Base-by-base conservation (phyloP, 164 flowering plant genomes). In the Nymphaea thermarum region DNA sequence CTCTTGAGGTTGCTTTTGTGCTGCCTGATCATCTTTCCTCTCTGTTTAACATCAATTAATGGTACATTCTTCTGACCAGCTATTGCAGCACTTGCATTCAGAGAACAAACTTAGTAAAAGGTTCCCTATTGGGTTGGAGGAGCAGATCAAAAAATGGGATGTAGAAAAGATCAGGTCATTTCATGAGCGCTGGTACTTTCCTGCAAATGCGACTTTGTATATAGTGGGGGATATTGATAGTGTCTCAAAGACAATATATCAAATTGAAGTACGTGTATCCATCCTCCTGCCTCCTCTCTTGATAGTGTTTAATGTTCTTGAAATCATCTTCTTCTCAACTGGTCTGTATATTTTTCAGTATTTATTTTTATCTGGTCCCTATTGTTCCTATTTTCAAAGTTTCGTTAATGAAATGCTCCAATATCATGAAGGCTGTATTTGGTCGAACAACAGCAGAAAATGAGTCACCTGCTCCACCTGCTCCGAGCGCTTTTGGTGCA, bases 171-270 rank as follows among this genome's bases (percentile, higher is more conserved):
- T 95, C 65, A 86, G 87, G 78, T 90, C 83, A 71, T 95, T 95
- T 72, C 99, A 95, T 75, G 99, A 95, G 71, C 90, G 99, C 41
- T 95, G 99, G 99, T 95, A 95, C 77, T 92, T 92, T 77, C 99
- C 99, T 59, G 97, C 89, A 78, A 95, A 95, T 82, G 94, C 98
- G 51, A 92, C 99, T 66, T 81, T 95, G 65, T 95, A 89, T 73
- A 90, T 95, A 72, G 99, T 95, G 69, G 99, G 99, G 64, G 97
- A 95, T 76, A 83, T 95, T 64, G 87, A 85, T 73, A 83, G 90
- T 74, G 81, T 95, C 65, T 53, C 96, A 66, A 87, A 84, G 81
- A 84, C 84, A 44, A 78, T 85, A 62, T 71, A 82, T 76, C 95
- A 92, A 72, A 95, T 95, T 60, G 98, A 95, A 77, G 99, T 95